Conservation (phyloP, 1,284 basidiomycete genomes). For the Irpex lacteus region DNA sequence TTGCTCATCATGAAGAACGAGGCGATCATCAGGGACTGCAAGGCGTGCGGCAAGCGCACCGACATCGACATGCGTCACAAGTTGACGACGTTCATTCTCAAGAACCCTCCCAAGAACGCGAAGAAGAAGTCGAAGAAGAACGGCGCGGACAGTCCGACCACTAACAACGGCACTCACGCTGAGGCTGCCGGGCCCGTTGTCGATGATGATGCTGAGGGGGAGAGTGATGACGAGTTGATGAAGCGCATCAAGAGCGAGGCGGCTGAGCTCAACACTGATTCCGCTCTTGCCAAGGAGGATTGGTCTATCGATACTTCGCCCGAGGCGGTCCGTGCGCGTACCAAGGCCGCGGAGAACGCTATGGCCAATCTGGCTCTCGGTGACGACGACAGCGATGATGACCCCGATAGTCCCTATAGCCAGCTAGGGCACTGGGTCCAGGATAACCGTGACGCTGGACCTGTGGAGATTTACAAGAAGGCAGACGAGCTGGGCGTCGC, state of each 20-base stretch:
- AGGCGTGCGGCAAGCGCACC: constrained; percentile 94
- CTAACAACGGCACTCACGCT: constrained; percentile 27
- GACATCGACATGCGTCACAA: constrained; percentile 97
- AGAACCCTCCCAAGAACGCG: constrained; percentile 91
- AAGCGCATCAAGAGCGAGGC: constrained; percentile 85
- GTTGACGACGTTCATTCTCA: constrained; percentile 94
- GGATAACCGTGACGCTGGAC: constrained; percentile 59
- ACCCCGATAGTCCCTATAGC: constrained; percentile 82
- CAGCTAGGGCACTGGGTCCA: constrained; percentile 86
- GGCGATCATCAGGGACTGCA: constrained; percentile 94
- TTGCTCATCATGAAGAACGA: constrained; percentile 89
- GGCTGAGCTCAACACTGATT: constrained; percentile 67
- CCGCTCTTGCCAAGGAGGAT: constrained; percentile 65
- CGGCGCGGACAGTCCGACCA: constrained; percentile 30
- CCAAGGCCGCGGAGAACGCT: constrained; percentile 73
- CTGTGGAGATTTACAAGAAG: constrained; percentile 82
- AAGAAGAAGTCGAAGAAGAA: constrained; percentile 72
- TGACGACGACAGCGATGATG: constrained; percentile 90
- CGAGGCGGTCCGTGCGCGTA: constrained; percentile 87
- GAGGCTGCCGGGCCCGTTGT: constrained; percentile 43
- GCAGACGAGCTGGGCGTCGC: constrained; percentile 91
- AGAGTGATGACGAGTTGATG: constrained; percentile 80
- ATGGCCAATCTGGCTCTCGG: constrained; percentile 56
- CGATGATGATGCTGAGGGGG: constrained; percentile 50
- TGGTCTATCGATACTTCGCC: constrained; percentile 92